Conservation (phyloP, 164 flowering plant genomes). For the Warburgia ugandensis region DNA sequence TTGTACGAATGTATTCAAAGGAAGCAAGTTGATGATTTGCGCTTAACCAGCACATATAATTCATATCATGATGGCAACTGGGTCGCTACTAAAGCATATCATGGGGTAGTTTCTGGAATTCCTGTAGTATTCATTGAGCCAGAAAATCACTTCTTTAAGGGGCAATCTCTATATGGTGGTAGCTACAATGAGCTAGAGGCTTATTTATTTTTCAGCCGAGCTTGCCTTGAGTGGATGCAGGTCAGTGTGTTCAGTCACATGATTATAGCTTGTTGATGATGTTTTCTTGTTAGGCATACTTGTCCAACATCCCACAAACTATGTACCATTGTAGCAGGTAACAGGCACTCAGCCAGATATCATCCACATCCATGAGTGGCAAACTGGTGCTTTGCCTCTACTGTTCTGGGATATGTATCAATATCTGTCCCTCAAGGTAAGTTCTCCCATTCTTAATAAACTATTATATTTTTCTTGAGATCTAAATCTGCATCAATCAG, state of each 20-base stretch:
- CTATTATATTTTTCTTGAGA: no score
- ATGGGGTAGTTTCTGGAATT: conserved; percentile 47
- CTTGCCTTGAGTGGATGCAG: conserved; percentile 81
- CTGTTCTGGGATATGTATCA: conserved; percentile 78
- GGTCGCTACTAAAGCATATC: conserved; percentile 44
- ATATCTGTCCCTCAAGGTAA: conserved; percentile 45
- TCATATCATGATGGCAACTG: conserved; percentile 54
- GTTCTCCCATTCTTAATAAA: background rate
- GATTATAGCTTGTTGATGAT: conserved; percentile 1
- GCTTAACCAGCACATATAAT: conserved; percentile 26
- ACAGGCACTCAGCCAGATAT: conserved; percentile 55
- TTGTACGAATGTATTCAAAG: conserved; percentile 58
- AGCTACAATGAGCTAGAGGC: conserved; percentile 66
- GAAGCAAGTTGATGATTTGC: conserved; percentile 36
- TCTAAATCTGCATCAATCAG: no score
- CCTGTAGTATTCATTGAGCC: conserved; percentile 53
- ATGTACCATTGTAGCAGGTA: conserved; percentile 28
- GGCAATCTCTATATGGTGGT: conserved; percentile 52
- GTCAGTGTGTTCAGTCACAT: conserved; percentile 20
- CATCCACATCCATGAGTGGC: conserved; percentile 74
- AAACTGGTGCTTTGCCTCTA: conserved; percentile 48
- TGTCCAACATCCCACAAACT: background rate
- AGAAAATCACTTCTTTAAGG: conserved; percentile 50
- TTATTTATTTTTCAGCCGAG: conserved; percentile 58
- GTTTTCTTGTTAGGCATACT: background rate